Evolutionary conservation across 805 yeast species (phyloP), one percentile per base, ranked within the genome.

Genomic region (Candida coleopterorum): DNA sequence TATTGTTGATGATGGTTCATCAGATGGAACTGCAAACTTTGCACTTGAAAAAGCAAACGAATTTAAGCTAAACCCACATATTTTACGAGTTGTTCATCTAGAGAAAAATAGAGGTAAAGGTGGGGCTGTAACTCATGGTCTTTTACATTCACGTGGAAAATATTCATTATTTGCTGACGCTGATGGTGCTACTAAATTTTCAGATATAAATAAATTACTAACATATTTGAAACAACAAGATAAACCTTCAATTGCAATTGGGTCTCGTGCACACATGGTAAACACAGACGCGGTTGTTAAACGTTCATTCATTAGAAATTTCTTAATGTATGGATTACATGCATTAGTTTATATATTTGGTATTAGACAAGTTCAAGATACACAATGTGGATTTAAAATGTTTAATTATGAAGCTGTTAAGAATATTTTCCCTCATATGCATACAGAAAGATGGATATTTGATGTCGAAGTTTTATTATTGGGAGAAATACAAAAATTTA

Each of bases 401-500:
- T 93, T 90, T 60, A 85, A 90, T 47, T 74, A 79, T 42, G 63
- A 70, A 7, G 82, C 96, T 0, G 74, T 81, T 17, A 52, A 49
- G 12, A 50, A 51, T 36, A 85, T 93, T 29, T 87, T 88, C 58
- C 96, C 97, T 2, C 79, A 74, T 46, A 75, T 93, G 84, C 97
- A 90, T 58, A 90, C 95, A 9, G 98, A 93, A 60, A 81, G 97
- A 35, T 93, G 98, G 98, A 93, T 93, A 25, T 93, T 93, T 60
- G 98, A 93, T 55, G 97, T 93, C 22, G 98, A 93, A 63, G 76
- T 90, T 11, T 68, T 93, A 46, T 75, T 93, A 37, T 64, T 93
- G 41, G 96, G 89, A 1, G 75, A 77, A 47, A 68, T 85, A 43
- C 86, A 86, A 55, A 49, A 60, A 0, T 79, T 90, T 26, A 70